Percentiles rank a stretch among this genome's conserved stretches.
Evolutionary conservation across 2,329 filamentous ascomycete species (phyloP).

Genomic region (Chrysoporthe cubensis): DNA sequence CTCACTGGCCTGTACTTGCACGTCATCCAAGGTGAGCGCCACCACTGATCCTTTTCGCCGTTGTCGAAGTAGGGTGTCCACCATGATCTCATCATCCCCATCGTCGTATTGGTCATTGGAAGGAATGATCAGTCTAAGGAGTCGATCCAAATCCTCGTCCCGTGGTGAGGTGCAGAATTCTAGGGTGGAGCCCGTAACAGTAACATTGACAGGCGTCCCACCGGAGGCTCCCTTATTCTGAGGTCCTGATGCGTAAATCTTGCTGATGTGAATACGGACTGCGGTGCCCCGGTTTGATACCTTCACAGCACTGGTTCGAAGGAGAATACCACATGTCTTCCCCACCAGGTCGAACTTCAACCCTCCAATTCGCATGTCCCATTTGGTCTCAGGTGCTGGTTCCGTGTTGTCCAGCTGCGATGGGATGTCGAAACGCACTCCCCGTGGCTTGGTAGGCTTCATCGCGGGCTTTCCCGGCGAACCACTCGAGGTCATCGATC

Average conservation of each 20-base stretch:
- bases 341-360: conserved; percentile 77
- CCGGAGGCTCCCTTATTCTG: conserved; percentile 56
- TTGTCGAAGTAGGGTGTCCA: conserved; percentile 88
- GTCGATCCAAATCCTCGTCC: conserved; percentile 77
- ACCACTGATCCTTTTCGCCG: conserved; percentile 84
- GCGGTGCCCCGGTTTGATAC: conserved; percentile 74
- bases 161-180: conserved; percentile 76
- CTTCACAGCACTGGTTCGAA: conserved; percentile 83
- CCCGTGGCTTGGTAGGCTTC: conserved; percentile 51
- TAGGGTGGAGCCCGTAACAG: conserved; percentile 68
- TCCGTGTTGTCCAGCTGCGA: conserved; percentile 54
- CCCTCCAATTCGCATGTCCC: conserved; percentile 78
- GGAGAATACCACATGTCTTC: conserved; percentile 71
- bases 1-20: conserved; percentile 66
- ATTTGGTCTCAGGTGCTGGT: conserved; percentile 61
- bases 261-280: conserved; percentile 74
- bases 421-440: conserved; percentile 62
- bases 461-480: conserved; percentile 48
- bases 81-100: conserved; percentile 88
- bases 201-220: conserved; percentile 64
- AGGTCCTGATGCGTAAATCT: conserved; percentile 75
- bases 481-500: conserved; percentile 78
- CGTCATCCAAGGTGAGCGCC: conserved; percentile 66
- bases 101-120: conserved; percentile 88
- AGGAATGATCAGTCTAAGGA: conserved; percentile 86